Conservation (phyloP, 2,329 filamentous ascomycete species). For the Nemania serpens region DNA sequence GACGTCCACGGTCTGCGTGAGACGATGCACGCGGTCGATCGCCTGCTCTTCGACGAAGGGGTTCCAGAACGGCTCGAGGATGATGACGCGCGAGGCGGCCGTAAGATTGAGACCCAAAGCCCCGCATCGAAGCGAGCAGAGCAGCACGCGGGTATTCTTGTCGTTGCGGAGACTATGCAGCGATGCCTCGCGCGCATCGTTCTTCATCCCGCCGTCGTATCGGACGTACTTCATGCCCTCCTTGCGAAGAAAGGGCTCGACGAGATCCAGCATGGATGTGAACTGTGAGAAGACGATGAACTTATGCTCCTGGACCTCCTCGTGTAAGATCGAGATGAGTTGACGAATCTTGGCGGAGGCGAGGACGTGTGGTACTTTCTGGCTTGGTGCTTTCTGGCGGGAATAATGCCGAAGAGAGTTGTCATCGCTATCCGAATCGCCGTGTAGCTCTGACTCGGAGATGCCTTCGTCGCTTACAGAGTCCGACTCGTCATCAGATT, state of each 20-base stretch:
- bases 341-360: slow-evolving; percentile 92
- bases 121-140: slow-evolving; percentile 94
- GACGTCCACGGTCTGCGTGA: slow-evolving; percentile 94
- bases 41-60: slow-evolving; percentile 99
- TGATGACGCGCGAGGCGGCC: slow-evolving; percentile 88
- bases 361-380: slow-evolving; percentile 57
- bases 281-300: slow-evolving; percentile 99
- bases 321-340: slow-evolving; percentile 77
- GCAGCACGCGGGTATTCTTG: slow-evolving; percentile 74
- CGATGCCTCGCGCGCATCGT: slow-evolving; percentile 88
- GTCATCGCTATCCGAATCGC: slow-evolving; percentile 48
- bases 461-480: slow-evolving; percentile 41
- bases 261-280: slow-evolving; percentile 95
- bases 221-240: slow-evolving; percentile 79
- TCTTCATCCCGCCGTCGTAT: slow-evolving; percentile 95
- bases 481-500: slow-evolving; percentile 36
- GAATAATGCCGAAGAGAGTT: slow-evolving; percentile 40
- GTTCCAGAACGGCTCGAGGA: slow-evolving; percentile 98
- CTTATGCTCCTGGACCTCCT: slow-evolving; percentile 82
- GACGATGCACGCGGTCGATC: slow-evolving; percentile 96
- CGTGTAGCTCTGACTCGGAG: slow-evolving; percentile 48
- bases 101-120: slow-evolving; percentile 93
- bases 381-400: slow-evolving; percentile 30
- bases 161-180: slow-evolving; percentile 77
- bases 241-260: slow-evolving; percentile 85